phyloP scores from a whole-genome alignment of 2,329 filamentous ascomycete species.

The Phoma sp. region DNA sequence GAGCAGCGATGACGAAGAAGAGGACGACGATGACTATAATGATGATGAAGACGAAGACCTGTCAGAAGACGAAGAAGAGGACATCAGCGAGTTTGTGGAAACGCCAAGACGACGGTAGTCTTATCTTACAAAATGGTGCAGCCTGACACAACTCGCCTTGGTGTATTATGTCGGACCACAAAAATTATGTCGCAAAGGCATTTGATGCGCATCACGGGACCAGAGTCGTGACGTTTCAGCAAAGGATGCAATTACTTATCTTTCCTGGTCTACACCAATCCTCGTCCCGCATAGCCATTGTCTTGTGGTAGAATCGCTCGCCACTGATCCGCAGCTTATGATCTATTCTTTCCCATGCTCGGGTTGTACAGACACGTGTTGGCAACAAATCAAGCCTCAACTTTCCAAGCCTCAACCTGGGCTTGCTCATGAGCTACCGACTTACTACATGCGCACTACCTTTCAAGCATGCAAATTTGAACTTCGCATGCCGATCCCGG shows the following conservation, averaged over 20 bases:
- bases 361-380: neutral
- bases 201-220: neutral
- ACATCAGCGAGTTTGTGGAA: constrained; percentile 24
- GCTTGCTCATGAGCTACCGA: neutral
- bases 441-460: neutral
- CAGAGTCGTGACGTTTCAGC: neutral
- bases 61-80: constrained; percentile 22
- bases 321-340: neutral
- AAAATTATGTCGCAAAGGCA: neutral
- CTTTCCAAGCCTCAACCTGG: neutral
- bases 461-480: neutral
- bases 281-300: neutral
- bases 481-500: neutral
- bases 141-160: neutral
- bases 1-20: constrained; percentile 20
- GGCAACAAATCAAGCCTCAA: neutral
- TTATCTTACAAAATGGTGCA: neutral
- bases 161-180: no score
- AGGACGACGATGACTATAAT: constrained; percentile 30
- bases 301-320: neutral
- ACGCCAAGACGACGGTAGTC: constrained; percentile 15
- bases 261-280: neutral
- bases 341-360: neutral
- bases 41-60: constrained; percentile 6
- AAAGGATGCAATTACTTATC: neutral